phyloP scores from a whole-genome alignment of 768 basidiomycete genomes.

The Crucibulum laeve region DNA sequence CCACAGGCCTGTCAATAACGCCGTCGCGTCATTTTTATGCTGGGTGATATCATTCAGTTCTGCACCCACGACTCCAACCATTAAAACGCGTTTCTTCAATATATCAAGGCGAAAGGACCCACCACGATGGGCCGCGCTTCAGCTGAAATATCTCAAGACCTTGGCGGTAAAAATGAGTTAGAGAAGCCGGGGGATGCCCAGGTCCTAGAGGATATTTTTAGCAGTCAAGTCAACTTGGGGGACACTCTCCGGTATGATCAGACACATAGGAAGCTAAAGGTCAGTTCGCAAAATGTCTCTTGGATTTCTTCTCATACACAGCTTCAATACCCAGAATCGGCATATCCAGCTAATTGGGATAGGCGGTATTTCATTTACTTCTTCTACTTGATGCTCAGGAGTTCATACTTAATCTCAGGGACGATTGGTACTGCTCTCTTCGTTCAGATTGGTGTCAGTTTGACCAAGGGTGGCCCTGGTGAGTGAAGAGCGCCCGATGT shows the following conservation, averaged over 20 bases:
- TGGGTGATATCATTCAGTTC: too few relatives aligned
- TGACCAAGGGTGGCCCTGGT: conserved; percentile 63
- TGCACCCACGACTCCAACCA: too few relatives aligned
- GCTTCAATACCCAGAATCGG: conserved; percentile 26
- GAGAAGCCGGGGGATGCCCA: neutral
- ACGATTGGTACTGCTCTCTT: conserved; percentile 79
- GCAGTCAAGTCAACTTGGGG: neutral
- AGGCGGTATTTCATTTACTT: conserved; percentile 26
- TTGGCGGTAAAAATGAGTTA: neutral
- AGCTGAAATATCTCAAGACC: too few relatives aligned
- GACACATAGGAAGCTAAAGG: conserved; percentile 37
- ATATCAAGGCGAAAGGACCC: too few relatives aligned
- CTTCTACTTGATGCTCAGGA: conserved; percentile 3
- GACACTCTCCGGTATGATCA: conserved; percentile 16
- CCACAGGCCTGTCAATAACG: too few relatives aligned
- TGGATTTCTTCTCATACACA: neutral
- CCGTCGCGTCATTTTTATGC: too few relatives aligned
- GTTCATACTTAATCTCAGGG: conserved; percentile 27
- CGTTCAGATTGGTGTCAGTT: conserved; percentile 61
- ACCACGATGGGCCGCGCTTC: too few relatives aligned
- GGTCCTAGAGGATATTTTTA: neutral
- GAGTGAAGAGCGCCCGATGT: conserved; percentile 25
- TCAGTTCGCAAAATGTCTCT: conserved; percentile 6
- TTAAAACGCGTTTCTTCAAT: too few relatives aligned
- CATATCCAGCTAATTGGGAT: conserved; percentile 52